phyloP scores from a whole-genome alignment of 2,329 filamentous ascomycete species.

The Cadophora sp. region DNA sequence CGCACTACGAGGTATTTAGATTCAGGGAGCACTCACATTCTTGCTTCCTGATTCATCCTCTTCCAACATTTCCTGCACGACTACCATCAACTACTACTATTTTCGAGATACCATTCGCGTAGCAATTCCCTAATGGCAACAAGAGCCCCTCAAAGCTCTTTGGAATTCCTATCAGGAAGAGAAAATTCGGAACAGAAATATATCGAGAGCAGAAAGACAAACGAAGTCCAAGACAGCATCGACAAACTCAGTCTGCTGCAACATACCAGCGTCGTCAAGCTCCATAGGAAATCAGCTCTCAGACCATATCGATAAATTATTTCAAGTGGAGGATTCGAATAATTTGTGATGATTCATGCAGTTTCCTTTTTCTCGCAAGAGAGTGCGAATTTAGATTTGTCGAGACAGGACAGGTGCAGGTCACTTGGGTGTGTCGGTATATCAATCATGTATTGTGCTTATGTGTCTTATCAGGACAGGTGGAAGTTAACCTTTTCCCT shows the following conservation, averaged over 20 bases:
- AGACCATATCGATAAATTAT: neutral
- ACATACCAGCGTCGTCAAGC: neutral
- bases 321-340: neutral
- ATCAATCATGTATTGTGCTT: neutral
- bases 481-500: neutral
- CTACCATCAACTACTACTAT: neutral
- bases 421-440: neutral
- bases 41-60: neutral
- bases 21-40: neutral
- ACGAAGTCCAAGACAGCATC: too few species aligned
- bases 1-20: neutral
- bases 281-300: neutral
- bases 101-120: neutral
- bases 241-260: too few species aligned
- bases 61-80: neutral
- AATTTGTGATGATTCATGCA: too few species aligned
- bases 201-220: too few species aligned
- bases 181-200: too few species aligned
- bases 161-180: too few species aligned
- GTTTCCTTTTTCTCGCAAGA: too few species aligned
- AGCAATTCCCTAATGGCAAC: neutral
- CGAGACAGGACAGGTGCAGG: neutral
- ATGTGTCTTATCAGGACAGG: conserved; percentile 4
- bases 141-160: neutral
- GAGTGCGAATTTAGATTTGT: neutral